Evolutionary conservation across 2,329 filamentous ascomycete genomes (phyloP).

Genomic region (Calonectria naviculata): DNA sequence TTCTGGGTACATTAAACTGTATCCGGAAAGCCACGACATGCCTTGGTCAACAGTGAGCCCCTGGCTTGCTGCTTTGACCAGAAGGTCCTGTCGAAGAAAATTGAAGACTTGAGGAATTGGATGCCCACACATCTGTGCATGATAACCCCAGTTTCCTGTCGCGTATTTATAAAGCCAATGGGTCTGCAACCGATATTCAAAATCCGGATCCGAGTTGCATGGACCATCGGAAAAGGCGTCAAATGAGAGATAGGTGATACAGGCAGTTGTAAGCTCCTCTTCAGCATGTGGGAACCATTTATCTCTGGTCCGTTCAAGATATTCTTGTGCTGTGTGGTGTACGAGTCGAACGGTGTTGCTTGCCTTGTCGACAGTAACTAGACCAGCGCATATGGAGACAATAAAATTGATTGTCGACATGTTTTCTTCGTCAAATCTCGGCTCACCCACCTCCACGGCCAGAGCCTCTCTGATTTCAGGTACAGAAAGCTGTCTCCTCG

Average conservation of each 20-base stretch:
- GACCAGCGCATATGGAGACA: neutral
- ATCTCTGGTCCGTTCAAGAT: neutral
- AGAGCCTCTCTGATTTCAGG: neutral
- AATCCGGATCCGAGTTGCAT: neutral
- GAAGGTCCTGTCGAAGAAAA: neutral
- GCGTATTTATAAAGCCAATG: conserved; percentile 22
- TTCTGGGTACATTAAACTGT: conserved; percentile 15
- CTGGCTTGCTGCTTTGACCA: neutral
- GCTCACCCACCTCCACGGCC: neutral
- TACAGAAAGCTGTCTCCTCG: neutral
- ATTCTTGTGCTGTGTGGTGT: neutral
- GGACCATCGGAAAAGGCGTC: conserved; percentile 31
- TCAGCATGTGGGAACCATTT: conserved; percentile 47
- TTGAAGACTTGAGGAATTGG: neutral
- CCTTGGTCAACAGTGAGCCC: neutral
- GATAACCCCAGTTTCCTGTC: conserved; percentile 21
- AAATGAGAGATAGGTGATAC: conserved; percentile 51
- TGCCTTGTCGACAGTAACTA: neutral
- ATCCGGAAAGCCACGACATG: neutral
- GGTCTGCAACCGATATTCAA: neutral
- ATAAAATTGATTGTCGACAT: neutral
- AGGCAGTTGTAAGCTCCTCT: conserved; percentile 41
- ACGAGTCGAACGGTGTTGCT: neutral
- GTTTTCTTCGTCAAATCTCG: neutral
- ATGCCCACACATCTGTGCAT: neutral